phyloP scores from a whole-genome alignment of 179 eudicot species.

The Carnegiea gigantea region DNA sequence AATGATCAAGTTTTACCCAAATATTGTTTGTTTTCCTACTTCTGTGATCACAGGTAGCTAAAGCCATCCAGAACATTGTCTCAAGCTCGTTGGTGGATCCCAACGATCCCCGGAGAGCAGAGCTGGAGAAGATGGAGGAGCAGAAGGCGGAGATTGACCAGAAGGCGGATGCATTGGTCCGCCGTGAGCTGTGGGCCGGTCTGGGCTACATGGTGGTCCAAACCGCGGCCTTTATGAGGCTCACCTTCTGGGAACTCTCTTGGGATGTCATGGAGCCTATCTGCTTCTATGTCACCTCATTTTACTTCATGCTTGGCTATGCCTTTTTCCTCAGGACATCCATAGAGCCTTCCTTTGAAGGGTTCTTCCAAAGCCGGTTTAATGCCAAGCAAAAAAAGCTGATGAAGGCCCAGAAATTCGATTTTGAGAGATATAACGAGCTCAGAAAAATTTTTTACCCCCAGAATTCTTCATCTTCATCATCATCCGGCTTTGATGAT shows the following conservation, averaged over 20 bases:
- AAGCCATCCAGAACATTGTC: conserved; percentile 64
- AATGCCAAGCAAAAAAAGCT: conserved; percentile 63
- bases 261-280: conserved; percentile 99
- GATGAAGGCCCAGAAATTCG: conserved; percentile 50
- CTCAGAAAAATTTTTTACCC: conserved; percentile 53
- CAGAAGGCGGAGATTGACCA: conserved; percentile 60
- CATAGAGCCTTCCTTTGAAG: conserved; percentile 89
- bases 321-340: conserved; percentile 81
- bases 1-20: conserved; percentile 50
- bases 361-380: conserved; percentile 83
- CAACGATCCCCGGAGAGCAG: conserved; percentile 46
- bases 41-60: conserved; percentile 73
- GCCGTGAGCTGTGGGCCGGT: conserved; percentile 78
- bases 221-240: conserved; percentile 86
- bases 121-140: conserved; percentile 61
- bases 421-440: conserved; percentile 55
- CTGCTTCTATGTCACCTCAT: conserved; percentile 86
- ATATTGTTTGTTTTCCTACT: conserved; percentile 25
- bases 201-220: conserved; percentile 68
- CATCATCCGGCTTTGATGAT: conserved; percentile 17
- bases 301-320: conserved; percentile 83
- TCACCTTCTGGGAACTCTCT: conserved; percentile 89
- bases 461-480: not conserved
- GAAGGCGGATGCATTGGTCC: conserved; percentile 65
- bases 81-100: conserved; percentile 30